Evolutionary conservation across 1,139 yeast genomes (phyloP), one percentile per base, ranked within the genome.

Genomic region (Suhomyces atakaporum): DNA sequence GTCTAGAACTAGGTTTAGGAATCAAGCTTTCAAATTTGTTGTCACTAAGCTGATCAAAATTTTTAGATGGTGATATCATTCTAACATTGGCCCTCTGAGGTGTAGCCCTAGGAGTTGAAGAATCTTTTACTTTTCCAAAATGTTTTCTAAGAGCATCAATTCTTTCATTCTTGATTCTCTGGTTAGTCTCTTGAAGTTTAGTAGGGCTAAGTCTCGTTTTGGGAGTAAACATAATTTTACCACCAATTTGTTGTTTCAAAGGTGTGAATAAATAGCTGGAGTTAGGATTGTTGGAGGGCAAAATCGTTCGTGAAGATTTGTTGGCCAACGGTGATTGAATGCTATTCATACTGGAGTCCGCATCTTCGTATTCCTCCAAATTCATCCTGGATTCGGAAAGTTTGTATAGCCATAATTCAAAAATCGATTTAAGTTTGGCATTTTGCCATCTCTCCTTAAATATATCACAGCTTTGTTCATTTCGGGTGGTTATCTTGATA

Each of bases 131-230:
- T 30, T 48, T 54, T 9, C 68, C 61, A 42, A 62, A 69, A 31
- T 65, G 64, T 24, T 55, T 56, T 19, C 66, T 52, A 29, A 69
- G 50, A 2, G 70, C 73, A 29, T 58, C 60, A 13, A 69, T 54
- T 29, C 58, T 53, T 40, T 68, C 70, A 22, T 53, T 53, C 30
- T 59, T 60, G 43, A 69, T 46, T 33, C 70, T 47, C 27, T 61
- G 59, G 18, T 70, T 64, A 0, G 75, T 69, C 41, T 65, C 71
- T 38, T 66, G 72, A 11, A 69, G 47, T 33, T 65, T 60, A 1
- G 69, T 54, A 1, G 75, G 75, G 48, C 75, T 68, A 3, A 56
- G 45, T 25, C 58, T 49, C 3, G 47, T 38, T 15, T 40, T 43
- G 5, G 70, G 69, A 6, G 60, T 48, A 3, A 47, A 45, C 4